Percentiles rank a stretch among this genome's conserved stretches.
Conservation (phyloP, 2,329 filamentous ascomycete genomes). For the Beauveria varroae region DNA sequence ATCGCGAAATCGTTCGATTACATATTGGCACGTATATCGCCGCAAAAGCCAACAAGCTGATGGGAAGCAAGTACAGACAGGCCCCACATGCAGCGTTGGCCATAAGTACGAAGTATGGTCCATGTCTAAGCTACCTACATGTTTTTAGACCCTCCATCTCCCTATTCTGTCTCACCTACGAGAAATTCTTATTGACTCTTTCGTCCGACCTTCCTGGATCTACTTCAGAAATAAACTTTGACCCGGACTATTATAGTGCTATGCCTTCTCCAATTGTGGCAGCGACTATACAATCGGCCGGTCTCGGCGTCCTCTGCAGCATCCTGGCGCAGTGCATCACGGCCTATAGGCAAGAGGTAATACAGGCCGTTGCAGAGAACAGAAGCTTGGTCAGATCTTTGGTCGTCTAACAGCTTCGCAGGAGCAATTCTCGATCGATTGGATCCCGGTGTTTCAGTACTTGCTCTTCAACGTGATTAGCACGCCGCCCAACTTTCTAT, state of each 20-base stretch:
- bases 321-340: slow-evolving; percentile 64
- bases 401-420: background rate
- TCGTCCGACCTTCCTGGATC: background rate
- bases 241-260: background rate
- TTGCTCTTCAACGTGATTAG: slow-evolving; percentile 63
- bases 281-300: slow-evolving; percentile 57
- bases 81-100: background rate
- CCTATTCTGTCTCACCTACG: background rate
- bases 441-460: slow-evolving; percentile 67
- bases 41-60: background rate
- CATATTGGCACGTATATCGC: background rate
- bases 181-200: background rate
- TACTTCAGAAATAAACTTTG: background rate
- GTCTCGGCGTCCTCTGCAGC: slow-evolving; percentile 62
- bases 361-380: slow-evolving; percentile 17
- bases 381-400: too few species aligned
- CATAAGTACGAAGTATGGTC: background rate
- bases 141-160: background rate
- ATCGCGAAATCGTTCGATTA: background rate
- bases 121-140: background rate
- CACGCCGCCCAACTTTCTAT: slow-evolving; percentile 77
- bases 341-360: slow-evolving; percentile 52
- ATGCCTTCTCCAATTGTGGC: slow-evolving; percentile 39
- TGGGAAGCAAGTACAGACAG: background rate
- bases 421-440: slow-evolving; percentile 56